A percentile compares a stretch with the other conserved stretches of the same genome.
Conservation (phyloP, 164 flowering plant genomes). For the Buxus sempervirens region DNA sequence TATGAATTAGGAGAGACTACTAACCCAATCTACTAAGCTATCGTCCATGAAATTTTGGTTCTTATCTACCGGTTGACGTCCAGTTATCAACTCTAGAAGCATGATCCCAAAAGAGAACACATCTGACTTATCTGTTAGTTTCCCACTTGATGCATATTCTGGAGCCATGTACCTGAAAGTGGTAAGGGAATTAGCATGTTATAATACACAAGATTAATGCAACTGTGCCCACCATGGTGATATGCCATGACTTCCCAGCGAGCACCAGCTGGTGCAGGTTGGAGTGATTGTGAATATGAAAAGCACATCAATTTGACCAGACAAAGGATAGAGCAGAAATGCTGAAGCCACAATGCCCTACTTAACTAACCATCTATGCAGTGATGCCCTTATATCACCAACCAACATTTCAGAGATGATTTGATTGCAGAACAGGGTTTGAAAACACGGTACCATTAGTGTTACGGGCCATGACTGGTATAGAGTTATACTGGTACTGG, state of each 20-base stretch:
- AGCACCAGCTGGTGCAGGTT: not conserved
- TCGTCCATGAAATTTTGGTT: constrained; percentile 57
- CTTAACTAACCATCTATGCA: no score
- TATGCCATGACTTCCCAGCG: not conserved
- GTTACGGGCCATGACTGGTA: no score
- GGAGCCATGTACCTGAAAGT: constrained; percentile 83
- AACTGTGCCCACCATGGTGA: no score
- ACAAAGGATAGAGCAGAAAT: no score
- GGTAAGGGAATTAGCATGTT: not conserved
- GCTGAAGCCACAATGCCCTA: no score
- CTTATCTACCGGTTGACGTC: constrained; percentile 71
- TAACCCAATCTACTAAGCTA: constrained; percentile 93
- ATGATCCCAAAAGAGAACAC: constrained; percentile 91
- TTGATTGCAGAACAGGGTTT: no score
- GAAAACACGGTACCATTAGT: no score
- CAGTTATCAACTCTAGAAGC: constrained; percentile 92
- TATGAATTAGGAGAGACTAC: constrained; percentile 14
- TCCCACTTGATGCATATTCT: constrained; percentile 91
- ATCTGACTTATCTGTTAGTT: constrained; percentile 86
- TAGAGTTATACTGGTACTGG: no score
- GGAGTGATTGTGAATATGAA: not conserved
- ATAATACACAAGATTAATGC: not conserved
- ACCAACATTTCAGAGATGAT: no score
- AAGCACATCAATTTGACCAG: not conserved
- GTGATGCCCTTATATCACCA: no score